phyloP scores from a whole-genome alignment of 2,329 filamentous ascomycete genomes.

The Colletotrichum sp. region DNA sequence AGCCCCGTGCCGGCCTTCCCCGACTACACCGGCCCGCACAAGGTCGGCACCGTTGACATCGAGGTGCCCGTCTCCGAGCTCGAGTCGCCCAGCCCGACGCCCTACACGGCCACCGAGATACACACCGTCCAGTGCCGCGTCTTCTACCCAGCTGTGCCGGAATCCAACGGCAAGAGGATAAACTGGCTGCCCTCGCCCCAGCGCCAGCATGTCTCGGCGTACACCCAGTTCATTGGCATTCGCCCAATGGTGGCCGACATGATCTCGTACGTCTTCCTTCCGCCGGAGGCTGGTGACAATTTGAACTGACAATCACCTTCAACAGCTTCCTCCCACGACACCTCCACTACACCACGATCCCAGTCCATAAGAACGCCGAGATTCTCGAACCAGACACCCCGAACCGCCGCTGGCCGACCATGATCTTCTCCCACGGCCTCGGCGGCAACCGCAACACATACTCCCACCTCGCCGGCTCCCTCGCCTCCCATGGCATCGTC shows the following conservation, averaged over 20 bases:
- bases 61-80: conserved; percentile 75
- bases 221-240: conserved; percentile 77
- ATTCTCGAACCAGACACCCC: conserved; percentile 56
- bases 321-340: conserved; percentile 70
- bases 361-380: conserved; percentile 73
- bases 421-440: conserved; percentile 86
- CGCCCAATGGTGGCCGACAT: conserved; percentile 61
- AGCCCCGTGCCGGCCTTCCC: conserved; percentile 77
- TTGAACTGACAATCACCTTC: neutral
- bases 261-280: conserved; percentile 56
- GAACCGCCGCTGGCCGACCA: conserved; percentile 73
- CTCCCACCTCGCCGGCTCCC: conserved; percentile 78
- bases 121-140: conserved; percentile 80
- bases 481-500: conserved; percentile 82
- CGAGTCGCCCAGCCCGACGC: conserved; percentile 56
- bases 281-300: neutral
- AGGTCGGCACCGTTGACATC: conserved; percentile 80
- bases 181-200: conserved; percentile 83
- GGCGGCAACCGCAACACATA: conserved; percentile 84
- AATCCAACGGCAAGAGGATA: conserved; percentile 62
- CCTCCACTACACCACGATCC: conserved; percentile 75
- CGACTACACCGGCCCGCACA: conserved; percentile 76
- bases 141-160: conserved; percentile 74
- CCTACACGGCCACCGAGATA: conserved; percentile 61
- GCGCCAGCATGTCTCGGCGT: conserved; percentile 74